phyloP scores from a whole-genome alignment of 371 early-diverging fungal genomes.

The Zopfochytrium polystomum region DNA sequence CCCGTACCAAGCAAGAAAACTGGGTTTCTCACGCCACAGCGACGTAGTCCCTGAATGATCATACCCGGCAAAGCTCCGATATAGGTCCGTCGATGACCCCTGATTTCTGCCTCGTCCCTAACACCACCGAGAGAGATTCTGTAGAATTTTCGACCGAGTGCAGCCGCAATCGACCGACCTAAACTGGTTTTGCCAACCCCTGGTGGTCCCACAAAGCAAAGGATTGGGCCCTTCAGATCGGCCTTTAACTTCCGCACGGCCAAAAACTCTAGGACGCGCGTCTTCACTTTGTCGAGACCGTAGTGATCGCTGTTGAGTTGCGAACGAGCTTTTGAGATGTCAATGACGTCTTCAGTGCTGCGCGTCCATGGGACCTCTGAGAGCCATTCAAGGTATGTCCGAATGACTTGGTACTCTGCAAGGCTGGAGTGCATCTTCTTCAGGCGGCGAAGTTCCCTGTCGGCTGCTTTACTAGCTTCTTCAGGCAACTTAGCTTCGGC shows the following conservation, averaged over 20 bases:
- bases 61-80: slow-evolving; percentile 85
- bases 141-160: slow-evolving; percentile 76
- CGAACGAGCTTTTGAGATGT: slow-evolving; percentile 62
- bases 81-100: slow-evolving; percentile 89
- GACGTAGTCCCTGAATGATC: slow-evolving; percentile 72
- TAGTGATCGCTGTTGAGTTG: slow-evolving; percentile 78
- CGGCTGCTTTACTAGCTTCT: slow-evolving; percentile 63
- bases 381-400: slow-evolving; percentile 73
- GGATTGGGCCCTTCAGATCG: slow-evolving; percentile 77
- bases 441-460: slow-evolving; percentile 69
- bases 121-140: slow-evolving; percentile 85
- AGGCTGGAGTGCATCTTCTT: slow-evolving; percentile 69
- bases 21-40: slow-evolving; percentile 75
- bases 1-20: slow-evolving; percentile 59
- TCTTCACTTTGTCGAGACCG: slow-evolving; percentile 81
- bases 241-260: slow-evolving; percentile 77
- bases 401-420: slow-evolving; percentile 76
- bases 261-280: slow-evolving; percentile 75
- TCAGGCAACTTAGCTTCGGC: slow-evolving; percentile 63
- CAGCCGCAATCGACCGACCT: slow-evolving; percentile 76
- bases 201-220: slow-evolving; percentile 75
- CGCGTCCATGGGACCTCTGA: slow-evolving; percentile 77
- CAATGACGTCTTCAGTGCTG: slow-evolving; percentile 58
- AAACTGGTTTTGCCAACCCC: slow-evolving; percentile 84
- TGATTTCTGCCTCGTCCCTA: slow-evolving; percentile 83